Percentiles rank a stretch among this genome's conserved stretches.
phyloP scores from a whole-genome alignment of 2,329 filamentous ascomycete genomes.

The Blastomyces silverae region DNA sequence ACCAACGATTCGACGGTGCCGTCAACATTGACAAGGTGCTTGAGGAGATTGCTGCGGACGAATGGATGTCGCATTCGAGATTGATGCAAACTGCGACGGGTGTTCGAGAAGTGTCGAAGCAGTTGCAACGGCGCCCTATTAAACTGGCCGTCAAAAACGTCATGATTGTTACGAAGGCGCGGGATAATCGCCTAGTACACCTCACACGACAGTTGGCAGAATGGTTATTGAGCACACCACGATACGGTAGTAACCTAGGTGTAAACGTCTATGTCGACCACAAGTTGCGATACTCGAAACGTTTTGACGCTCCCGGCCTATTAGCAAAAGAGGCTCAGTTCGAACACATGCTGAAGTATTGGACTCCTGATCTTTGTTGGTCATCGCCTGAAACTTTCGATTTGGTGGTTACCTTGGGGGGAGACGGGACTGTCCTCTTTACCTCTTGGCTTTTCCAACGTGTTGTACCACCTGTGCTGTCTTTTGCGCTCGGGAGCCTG shows the following conservation, averaged over 20 bases:
- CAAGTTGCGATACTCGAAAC: conserved; percentile 79
- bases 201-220: conserved; percentile 79
- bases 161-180: conserved; percentile 98
- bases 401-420: conserved; percentile 83
- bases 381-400: conserved; percentile 91
- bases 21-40: conserved; percentile 92
- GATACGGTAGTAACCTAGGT: conserved; percentile 82
- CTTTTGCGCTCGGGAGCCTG: conserved; percentile 84
- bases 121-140: conserved; percentile 85
- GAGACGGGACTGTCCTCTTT: conserved; percentile 94
- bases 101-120: conserved; percentile 91
- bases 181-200: conserved; percentile 86
- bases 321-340: conserved; percentile 68
- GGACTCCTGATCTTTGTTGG: conserved; percentile 95
- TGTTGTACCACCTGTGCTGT: conserved; percentile 86
- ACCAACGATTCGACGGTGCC: conserved; percentile 91
- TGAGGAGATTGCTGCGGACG: conserved; percentile 82
- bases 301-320: conserved; percentile 72
- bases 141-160: conserved; percentile 86
- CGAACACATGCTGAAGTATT: conserved; percentile 80
- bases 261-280: conserved; percentile 98
- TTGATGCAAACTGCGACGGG: conserved; percentile 92
- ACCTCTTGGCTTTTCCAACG: conserved; percentile 96
- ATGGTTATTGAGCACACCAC: conserved; percentile 82
- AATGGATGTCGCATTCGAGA: conserved; percentile 86